Evolutionary conservation across 371 early-diverging fungal species (phyloP), one percentile per base, ranked within the genome.

Genomic region (Syncephalastrum racemosum): DNA sequence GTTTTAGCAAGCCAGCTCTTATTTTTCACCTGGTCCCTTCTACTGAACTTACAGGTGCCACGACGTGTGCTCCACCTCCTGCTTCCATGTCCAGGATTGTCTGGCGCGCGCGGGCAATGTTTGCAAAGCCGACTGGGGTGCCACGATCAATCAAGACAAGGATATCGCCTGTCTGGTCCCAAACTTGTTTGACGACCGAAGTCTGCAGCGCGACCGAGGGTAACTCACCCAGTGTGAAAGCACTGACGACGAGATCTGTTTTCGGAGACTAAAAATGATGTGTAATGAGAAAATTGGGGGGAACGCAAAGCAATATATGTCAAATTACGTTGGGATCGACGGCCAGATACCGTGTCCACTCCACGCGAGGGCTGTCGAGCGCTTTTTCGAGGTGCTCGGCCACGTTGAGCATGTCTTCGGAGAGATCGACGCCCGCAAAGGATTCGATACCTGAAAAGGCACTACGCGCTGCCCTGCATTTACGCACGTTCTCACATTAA

Each of bases 91-190:
- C 74, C 12, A 93, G 59, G 22, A 95, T 78, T 64, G 76, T 81
- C 45, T 85, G 81, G 51, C 96, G 75, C 0, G 92, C 94, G 39
- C 84, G 73, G 0, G 83, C 83, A 44, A 95, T 82, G 23, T 78
- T 75, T 19, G 80, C 67, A 60, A 86, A 91, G 3, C 94, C 91
- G 54, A 73, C 74, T 0, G 94, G 93, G 2, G 92, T 92, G 15
- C 95, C 96, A 22, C 92, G 83, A 50, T 96, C 96, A 47, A 96
- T 78, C 52, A 96, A 60, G 15, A 87, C 91, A 68, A 96, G 68
- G 6, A 85, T 76, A 67, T 93, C 92, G 8, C 70, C 66, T 18
- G 95, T 91, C 39, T 82, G 81, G 12, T 79, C 66, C 95, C 95
- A 95, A 27, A 95, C 65, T 12, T 84, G 78, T 36, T 90, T 81